Evolutionary conservation across 345 rosid genomes (phyloP).

Genomic region (Cardiospermum halicacabum): DNA sequence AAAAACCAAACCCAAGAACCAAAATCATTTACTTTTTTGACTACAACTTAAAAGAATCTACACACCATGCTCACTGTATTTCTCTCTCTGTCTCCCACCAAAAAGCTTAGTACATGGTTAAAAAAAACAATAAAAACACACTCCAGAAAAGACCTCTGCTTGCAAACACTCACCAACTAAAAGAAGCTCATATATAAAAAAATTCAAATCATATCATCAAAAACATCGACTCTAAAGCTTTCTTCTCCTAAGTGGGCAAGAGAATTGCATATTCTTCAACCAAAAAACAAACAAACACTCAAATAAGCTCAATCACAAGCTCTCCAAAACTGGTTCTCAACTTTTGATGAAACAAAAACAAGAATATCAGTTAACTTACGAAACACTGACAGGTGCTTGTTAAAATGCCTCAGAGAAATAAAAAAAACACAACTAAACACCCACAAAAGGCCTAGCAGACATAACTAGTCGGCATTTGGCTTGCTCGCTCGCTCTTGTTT

Average conservation of each 20-base stretch:
- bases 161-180: slow-evolving; percentile 19
- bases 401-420: background rate
- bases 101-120: slow-evolving; percentile 12
- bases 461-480: slow-evolving; percentile 23
- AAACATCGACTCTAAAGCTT: slow-evolving; percentile 21
- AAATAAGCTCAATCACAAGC: background rate
- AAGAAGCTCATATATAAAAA: slow-evolving; percentile 24
- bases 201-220: slow-evolving; percentile 32
- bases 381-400: slow-evolving; percentile 7
- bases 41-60: slow-evolving; percentile 15
- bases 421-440: slow-evolving; percentile 2
- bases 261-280: slow-evolving; percentile 14
- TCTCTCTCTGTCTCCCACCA: slow-evolving; percentile 13
- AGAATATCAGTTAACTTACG: background rate
- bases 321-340: background rate
- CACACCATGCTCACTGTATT: slow-evolving; percentile 11
- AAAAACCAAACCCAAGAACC: slow-evolving; percentile 20
- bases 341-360: background rate
- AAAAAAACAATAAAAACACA: no score
- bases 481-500: slow-evolving; percentile 18
- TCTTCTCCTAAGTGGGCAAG: slow-evolving; percentile 15
- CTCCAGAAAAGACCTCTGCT: slow-evolving; percentile 19
- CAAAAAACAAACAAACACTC: background rate
- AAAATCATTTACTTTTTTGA: slow-evolving; percentile 26
- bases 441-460: background rate